phyloP scores from a whole-genome alignment of 2,329 filamentous ascomycete genomes.

The Boeremia lycopersici region DNA sequence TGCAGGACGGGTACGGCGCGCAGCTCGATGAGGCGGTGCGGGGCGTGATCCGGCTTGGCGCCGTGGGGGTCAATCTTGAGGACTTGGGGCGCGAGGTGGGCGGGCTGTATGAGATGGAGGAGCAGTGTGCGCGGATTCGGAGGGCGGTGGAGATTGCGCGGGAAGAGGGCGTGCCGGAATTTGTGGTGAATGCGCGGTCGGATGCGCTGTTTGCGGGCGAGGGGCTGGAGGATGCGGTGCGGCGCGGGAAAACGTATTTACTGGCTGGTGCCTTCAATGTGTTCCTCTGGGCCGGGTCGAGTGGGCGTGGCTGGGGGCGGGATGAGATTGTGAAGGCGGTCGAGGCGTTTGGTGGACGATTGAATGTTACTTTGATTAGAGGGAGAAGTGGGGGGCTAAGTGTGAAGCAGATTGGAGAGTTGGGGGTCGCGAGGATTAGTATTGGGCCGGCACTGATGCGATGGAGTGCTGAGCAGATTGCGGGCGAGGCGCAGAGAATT shows the following conservation, averaged over 20 bases:
- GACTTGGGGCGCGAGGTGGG: constrained; percentile 50
- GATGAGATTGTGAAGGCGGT: constrained; percentile 27
- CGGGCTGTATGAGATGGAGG: constrained; percentile 50
- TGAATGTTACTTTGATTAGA: constrained; percentile 37
- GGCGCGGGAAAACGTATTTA: constrained; percentile 62
- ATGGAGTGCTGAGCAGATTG: constrained; percentile 18
- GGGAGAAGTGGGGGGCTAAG: constrained; percentile 26
- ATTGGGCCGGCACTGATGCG: constrained; percentile 40
- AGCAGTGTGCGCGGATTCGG: constrained; percentile 57
- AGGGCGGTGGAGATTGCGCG: constrained; percentile 52
- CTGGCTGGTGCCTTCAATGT: constrained; percentile 64
- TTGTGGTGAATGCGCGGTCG: constrained; percentile 60
- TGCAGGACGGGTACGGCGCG: constrained; percentile 65
- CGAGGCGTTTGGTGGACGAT: constrained; percentile 30
- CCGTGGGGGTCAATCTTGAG: constrained; percentile 65
- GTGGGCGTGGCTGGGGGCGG: constrained; percentile 40
- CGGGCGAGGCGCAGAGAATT: constrained; percentile 27
- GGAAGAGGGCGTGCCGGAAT: constrained; percentile 54
- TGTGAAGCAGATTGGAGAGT: constrained; percentile 32
- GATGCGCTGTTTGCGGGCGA: constrained; percentile 57
- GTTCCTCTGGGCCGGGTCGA: constrained; percentile 64
- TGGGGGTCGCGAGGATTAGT: constrained; percentile 42
- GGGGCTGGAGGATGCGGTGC: constrained; percentile 56
- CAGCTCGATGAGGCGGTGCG: constrained; percentile 55
- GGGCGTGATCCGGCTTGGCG: constrained; percentile 57